A percentile compares a stretch with the other conserved stretches of the same genome.
phyloP scores from a whole-genome alignment of 2,329 filamentous ascomycete species.

The Microsporum canis region DNA sequence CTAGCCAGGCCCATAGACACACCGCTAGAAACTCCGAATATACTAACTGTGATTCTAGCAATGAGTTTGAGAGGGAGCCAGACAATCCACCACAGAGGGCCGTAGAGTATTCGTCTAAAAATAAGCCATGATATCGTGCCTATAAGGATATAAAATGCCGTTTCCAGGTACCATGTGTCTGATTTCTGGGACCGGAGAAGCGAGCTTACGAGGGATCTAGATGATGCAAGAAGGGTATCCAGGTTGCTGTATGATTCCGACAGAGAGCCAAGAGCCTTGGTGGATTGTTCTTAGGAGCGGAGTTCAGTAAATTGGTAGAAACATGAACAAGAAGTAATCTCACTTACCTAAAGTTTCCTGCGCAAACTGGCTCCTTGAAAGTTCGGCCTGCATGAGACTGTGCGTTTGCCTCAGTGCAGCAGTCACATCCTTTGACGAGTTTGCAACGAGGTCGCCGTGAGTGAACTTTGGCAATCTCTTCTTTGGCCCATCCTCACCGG shows the following conservation, averaged over 20 bases:
- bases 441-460: conserved; percentile 60
- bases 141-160: conserved; percentile 69
- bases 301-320: conserved; percentile 5
- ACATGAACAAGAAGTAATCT: background rate
- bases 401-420: conserved; percentile 74
- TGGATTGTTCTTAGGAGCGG: conserved; percentile 52
- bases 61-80: conserved; percentile 66
- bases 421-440: conserved; percentile 74
- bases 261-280: conserved; percentile 67
- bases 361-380: conserved; percentile 78
- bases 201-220: conserved; percentile 62
- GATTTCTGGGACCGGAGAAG: conserved; percentile 82
- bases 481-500: conserved; percentile 26
- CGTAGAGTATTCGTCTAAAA: conserved; percentile 75
- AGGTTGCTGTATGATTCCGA: conserved; percentile 71
- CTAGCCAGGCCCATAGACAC: background rate
- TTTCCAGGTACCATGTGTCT: conserved; percentile 95
- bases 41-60: conserved; percentile 47
- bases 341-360: conserved; percentile 60
- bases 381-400: conserved; percentile 71
- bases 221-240: conserved; percentile 63
- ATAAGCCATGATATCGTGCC: conserved; percentile 73
- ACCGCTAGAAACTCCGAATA: conserved; percentile 36
- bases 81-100: conserved; percentile 79
- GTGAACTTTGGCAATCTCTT: conserved; percentile 40